phyloP scores from a whole-genome alignment of 192 early-diverging fungal genomes.

The Coemansia sp. region DNA sequence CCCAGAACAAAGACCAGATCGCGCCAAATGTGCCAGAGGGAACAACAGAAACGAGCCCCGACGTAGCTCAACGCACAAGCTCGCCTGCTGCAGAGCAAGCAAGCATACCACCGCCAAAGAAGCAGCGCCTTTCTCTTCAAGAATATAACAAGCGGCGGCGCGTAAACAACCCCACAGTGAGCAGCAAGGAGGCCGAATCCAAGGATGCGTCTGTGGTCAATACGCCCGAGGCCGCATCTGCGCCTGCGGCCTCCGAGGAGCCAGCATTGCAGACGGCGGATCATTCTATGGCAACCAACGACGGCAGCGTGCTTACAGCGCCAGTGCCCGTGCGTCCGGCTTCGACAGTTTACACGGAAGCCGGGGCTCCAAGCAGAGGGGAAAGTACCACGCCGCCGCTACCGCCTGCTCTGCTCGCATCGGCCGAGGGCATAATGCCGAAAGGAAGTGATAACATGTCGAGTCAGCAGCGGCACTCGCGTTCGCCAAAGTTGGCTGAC shows the following conservation, averaged over 20 bases:
- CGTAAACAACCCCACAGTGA: conserved; percentile 7
- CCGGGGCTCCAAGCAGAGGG: neutral
- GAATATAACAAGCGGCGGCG: conserved; percentile 53
- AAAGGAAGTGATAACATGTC: neutral
- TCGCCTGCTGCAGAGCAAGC: neutral
- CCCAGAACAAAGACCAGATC: neutral
- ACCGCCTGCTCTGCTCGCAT: neutral
- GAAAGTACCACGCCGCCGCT: conserved; percentile 1
- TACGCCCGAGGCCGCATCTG: neutral
- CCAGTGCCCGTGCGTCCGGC: neutral
- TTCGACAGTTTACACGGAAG: neutral
- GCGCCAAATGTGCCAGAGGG: conserved; percentile 5
- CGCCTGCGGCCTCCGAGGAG: neutral
- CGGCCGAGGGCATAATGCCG: neutral
- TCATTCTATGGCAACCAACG: neutral
- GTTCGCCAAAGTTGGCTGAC: conserved; percentile 10
- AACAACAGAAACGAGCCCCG: neutral
- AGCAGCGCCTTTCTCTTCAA: conserved; percentile 49
- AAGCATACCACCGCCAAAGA: conserved; percentile 23
- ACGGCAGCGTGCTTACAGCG: neutral
- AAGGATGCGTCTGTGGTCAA: conserved; percentile 7
- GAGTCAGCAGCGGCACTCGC: conserved; percentile 8
- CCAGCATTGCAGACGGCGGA: neutral
- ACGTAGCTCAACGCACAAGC: neutral
- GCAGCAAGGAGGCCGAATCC: conserved; percentile 15